Base-by-base conservation (phyloP, 495 filamentous ascomycete genomes). In the Thozetella sp. region DNA sequence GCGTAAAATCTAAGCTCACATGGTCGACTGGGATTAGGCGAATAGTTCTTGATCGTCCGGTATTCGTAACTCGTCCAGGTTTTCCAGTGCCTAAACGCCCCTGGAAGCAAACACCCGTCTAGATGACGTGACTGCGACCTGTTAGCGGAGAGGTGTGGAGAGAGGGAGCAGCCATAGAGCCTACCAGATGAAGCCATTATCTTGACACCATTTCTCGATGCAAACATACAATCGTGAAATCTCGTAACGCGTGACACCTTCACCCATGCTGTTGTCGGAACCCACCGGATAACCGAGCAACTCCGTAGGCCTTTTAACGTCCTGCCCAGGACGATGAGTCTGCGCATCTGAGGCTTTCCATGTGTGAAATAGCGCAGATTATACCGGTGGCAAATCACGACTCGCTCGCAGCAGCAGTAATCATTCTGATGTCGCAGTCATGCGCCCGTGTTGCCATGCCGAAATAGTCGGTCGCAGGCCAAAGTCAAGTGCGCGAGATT, bases 311-410 rank as follows among this genome's bases (percentile, higher is more conserved):
- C 13, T 26, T 54, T 54, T 54, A 2, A 19, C 34, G 65, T 68
- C 65, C 3, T 68, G 59, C 65, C 62, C 60, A 65, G 60, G 62
- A 67, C 65, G 25, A 60, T 22, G 15, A n/a, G n/a, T n/a, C n/a
- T n/a, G n/a, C n/a, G n/a, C n/a, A n/a, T n/a, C n/a, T n/a, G n/a
- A n/a, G n/a, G n/a, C n/a, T n/a, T n/a, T n/a, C n/a, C n/a, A n/a
- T n/a, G n/a, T n/a, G n/a, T n/a, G n/a, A n/a, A n/a, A n/a, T n/a
- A n/a, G n/a, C n/a, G n/a, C n/a, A n/a, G n/a, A n/a, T n/a, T n/a
- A n/a, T n/a, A n/a, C n/a, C n/a, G n/a, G n/a, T n/a, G n/a, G n/a
- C n/a, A n/a, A n/a, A n/a, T n/a, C n/a, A n/a, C n/a, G n/a, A n/a
- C n/a, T n/a, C n/a, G n/a, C n/a, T n/a, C n/a, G n/a, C n/a, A n/a